These are phyloP conservation scores for Ceratocystis variospora DNA, from an alignment of 2,329 filamentous ascomycete genomes.

Conservation along the genomic window DNA sequence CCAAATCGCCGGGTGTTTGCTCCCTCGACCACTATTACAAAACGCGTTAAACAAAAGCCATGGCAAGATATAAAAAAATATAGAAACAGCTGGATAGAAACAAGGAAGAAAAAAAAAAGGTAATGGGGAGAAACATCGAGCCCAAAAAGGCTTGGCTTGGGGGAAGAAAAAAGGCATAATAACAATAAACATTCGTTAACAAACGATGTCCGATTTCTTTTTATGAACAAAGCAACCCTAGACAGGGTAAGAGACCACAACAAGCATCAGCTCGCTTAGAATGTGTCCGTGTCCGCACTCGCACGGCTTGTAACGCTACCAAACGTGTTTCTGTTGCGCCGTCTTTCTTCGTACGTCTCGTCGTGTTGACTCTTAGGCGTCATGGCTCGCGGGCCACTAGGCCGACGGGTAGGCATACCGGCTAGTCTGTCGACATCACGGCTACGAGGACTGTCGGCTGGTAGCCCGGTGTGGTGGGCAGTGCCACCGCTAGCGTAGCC, in stretches of 20 bases:
- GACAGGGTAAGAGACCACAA: slow-evolving; percentile 8
- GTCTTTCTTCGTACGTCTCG: slow-evolving; percentile 32
- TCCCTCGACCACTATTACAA: no score
- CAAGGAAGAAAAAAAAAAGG: background rate
- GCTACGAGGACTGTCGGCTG: slow-evolving; percentile 39
- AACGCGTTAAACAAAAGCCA: background rate
- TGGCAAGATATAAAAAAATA: background rate
- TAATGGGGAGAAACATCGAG: background rate
- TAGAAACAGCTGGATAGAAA: background rate
- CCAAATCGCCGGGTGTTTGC: no score
- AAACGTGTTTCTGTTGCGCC: slow-evolving; percentile 46
- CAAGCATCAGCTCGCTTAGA: slow-evolving; percentile 27
- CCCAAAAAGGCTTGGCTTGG: background rate
- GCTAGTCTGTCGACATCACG: slow-evolving; percentile 42
- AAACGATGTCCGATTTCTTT: slow-evolving; percentile 3
- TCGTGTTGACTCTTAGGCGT: slow-evolving; percentile 41
- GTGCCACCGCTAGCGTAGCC: slow-evolving; percentile 31
- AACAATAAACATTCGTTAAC: slow-evolving; percentile 5
- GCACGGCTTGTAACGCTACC: slow-evolving; percentile 33
- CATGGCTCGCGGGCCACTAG: slow-evolving; percentile 48
- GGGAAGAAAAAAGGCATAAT: background rate
- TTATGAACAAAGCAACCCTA: slow-evolving; percentile 3
- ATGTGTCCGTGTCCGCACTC: slow-evolving; percentile 39
- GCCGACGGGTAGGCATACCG: slow-evolving; percentile 38
- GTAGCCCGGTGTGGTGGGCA: no score